phyloP scores from a whole-genome alignment of 345 rosid species.

The Arabidopsis suecica region DNA sequence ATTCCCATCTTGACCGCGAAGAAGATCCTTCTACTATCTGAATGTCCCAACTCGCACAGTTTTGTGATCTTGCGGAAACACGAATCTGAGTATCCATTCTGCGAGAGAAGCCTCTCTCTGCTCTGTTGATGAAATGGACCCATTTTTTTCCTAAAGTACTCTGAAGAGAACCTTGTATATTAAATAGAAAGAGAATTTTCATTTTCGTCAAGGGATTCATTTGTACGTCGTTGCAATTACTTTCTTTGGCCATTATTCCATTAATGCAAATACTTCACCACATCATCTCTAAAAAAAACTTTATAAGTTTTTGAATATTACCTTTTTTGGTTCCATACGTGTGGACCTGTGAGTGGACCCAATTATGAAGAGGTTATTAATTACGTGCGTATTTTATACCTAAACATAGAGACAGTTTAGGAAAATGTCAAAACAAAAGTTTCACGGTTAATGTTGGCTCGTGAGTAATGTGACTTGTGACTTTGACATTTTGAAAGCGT shows the following conservation, averaged over 20 bases:
- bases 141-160: conserved; percentile 33
- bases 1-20: conserved; percentile 82
- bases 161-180: neutral
- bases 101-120: conserved; percentile 64
- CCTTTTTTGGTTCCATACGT: neutral
- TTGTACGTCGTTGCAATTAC: conserved; percentile 1
- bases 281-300: neutral
- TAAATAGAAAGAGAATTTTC: neutral
- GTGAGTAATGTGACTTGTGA: conserved; percentile 16
- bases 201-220: neutral
- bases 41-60: conserved; percentile 62
- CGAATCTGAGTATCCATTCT: conserved; percentile 55
- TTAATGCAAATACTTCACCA: conserved; percentile 1
- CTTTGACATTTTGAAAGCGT: conserved; percentile 34
- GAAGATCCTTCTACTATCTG: conserved; percentile 64
- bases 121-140: conserved; percentile 57
- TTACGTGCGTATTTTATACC: neutral
- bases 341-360: conserved; percentile 26
- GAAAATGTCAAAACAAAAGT: conserved; percentile 17
- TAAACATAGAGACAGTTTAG: conserved; percentile 13
- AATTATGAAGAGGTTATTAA: conserved; percentile 15
- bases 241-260: neutral
- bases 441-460: conserved; percentile 18
- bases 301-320: neutral
- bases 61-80: conserved; percentile 38